Conservation (phyloP, 2,329 filamentous ascomycete genomes). For the Talaromyces amestolkiae region DNA sequence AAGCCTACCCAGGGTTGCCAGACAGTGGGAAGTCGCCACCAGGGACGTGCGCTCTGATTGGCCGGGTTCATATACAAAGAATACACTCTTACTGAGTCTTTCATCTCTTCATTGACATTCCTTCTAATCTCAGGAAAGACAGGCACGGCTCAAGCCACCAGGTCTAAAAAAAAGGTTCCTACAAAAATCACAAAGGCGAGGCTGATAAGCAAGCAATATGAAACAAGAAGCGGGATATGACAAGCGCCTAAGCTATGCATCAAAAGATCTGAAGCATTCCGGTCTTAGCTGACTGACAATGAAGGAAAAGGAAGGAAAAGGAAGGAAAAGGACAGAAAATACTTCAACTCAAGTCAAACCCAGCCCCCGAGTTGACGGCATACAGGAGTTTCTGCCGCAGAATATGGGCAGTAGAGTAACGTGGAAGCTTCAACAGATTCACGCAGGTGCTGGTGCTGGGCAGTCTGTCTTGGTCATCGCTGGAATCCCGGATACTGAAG, state of each 20-base stretch:
- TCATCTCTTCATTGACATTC: background rate
- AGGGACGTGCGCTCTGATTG: background rate
- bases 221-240: constrained; percentile 14
- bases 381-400: constrained; percentile 82
- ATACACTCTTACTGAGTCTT: background rate
- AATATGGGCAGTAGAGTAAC: constrained; percentile 65
- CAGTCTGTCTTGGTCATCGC: constrained; percentile 70
- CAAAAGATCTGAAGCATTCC: constrained; percentile 15
- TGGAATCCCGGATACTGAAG: constrained; percentile 87
- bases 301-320: background rate
- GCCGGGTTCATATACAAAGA: constrained; percentile 9
- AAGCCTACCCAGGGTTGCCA: background rate
- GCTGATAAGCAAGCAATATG: background rate
- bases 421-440: constrained; percentile 87
- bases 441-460: constrained; percentile 96
- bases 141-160: background rate
- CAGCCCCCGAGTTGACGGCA: constrained; percentile 83
- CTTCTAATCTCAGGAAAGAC: background rate
- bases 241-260: constrained; percentile 34
- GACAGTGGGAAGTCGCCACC: background rate
- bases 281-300: background rate
- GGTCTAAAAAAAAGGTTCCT: background rate
- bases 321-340: background rate
- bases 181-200: background rate
- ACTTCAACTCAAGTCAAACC: constrained; percentile 70